Evolutionary conservation across 139 green algal genomes (phyloP), one percentile per base, ranked within the genome.

Genomic region (Coelastrella sp.): DNA sequence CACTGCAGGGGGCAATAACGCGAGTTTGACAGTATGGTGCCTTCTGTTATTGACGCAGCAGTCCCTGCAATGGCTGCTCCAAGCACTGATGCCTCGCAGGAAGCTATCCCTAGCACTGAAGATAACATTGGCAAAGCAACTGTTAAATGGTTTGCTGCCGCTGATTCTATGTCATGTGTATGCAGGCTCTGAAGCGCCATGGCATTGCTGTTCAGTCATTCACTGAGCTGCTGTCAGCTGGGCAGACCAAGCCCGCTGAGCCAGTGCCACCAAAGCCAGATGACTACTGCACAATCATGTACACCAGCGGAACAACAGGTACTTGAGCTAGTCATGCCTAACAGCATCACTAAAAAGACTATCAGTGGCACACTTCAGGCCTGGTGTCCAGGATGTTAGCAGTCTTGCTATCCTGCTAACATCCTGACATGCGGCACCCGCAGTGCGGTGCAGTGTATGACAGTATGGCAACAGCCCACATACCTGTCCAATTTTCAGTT

Each of bases 211-310:
- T 97, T 19, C 91, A 94, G 84, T 93, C 88, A 5, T 97, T 95
- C 58, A 91, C 94, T 1, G 95, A 96, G 78, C 94, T 98, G 12
- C 57, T 96, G 78, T 78, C 89, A 65, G 61, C 95, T 74, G 97
- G 97, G 14, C 63, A 83, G 10, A 81, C 78, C 22, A 93, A 91
- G 63, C 94, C 95, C 0, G 91, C 78, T 0, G 82, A 87, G 49
- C 89, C 93, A 22, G 87, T 95, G 35, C 81, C 94, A 19, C 96
- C 97, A n/a, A 93, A 91, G 85, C 80, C 95, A 1, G 91, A 96
- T 35, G 97, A 98, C 93, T 90, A 98, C n/a, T 98, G 95, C 94
- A 99, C 97, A 85, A 98, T 99, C 93, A 99, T 99, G 97, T 98
- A 99, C 95, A 99, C 97, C 12, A 95, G 83, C n/a, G 97, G 97